phyloP scores from a whole-genome alignment of 805 yeast genomes.

The Schwanniomyces polymorphus region DNA sequence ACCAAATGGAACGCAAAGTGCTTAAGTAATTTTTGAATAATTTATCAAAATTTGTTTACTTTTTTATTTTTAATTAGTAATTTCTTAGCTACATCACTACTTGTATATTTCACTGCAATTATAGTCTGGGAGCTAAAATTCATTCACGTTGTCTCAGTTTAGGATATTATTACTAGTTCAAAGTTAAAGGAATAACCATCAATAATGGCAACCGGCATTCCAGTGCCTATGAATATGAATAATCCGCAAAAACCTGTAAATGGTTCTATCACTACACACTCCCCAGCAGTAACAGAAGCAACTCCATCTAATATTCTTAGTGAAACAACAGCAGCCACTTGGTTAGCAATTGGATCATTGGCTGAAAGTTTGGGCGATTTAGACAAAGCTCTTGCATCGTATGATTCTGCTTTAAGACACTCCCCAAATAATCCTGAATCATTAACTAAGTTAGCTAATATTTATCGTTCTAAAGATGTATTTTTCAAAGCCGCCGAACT shows the following conservation, averaged over 20 bases:
- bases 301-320: constrained; percentile 19
- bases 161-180: neutral
- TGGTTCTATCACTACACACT: constrained; percentile 11
- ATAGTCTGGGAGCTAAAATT: neutral
- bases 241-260: constrained; percentile 12
- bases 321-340: constrained; percentile 73
- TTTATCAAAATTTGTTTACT: neutral
- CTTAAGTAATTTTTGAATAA: neutral
- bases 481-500: constrained; percentile 94
- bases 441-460: constrained; percentile 80
- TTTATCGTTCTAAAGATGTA: constrained; percentile 85
- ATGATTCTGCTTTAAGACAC: constrained; percentile 83
- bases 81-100: neutral
- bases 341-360: constrained; percentile 85
- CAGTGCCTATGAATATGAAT: constrained; percentile 19
- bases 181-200: neutral
- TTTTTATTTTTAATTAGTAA: neutral
- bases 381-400: constrained; percentile 85
- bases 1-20: neutral
- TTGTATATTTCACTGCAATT: neutral
- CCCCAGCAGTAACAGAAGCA: constrained; percentile 11
- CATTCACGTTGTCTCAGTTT: neutral
- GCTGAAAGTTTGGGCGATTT: constrained; percentile 89
- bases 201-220: constrained; percentile 13
- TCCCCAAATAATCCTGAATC: constrained; percentile 86